These are phyloP conservation scores for Oenanthe sinensis DNA, from an alignment of 129 eudicot genomes.

Conservation along the genomic window DNA sequence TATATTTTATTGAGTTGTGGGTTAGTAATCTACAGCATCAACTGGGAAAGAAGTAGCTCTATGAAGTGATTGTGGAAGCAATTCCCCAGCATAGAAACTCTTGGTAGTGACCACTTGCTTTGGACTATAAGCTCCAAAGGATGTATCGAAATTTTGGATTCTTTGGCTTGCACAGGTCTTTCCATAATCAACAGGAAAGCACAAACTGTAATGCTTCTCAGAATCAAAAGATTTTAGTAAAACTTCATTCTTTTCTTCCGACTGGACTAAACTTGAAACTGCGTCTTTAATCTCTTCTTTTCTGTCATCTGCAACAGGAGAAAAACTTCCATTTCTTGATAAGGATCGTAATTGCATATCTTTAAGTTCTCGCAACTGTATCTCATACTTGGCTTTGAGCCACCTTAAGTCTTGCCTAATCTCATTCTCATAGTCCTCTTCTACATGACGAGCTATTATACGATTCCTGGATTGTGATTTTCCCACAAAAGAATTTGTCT, in stretches of 20 bases:
- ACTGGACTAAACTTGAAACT: neutral
- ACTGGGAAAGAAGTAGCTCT: slow-evolving; percentile 78
- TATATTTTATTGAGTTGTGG: neutral
- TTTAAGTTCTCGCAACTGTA: slow-evolving; percentile 45
- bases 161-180: neutral
- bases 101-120: slow-evolving; percentile 32
- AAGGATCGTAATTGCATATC: slow-evolving; percentile 37
- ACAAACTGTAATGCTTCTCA: slow-evolving; percentile 15
- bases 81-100: slow-evolving; percentile 28
- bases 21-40: slow-evolving; percentile 55
- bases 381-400: slow-evolving; percentile 71
- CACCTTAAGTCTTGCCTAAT: slow-evolving; percentile 52
- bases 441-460: slow-evolving; percentile 12
- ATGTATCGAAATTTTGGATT: slow-evolving; percentile 7
- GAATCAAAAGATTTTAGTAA: slow-evolving; percentile 14
- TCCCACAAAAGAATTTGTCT: slow-evolving; percentile 3
- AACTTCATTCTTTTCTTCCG: slow-evolving; percentile 15
- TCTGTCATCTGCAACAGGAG: slow-evolving; percentile 1
- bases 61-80: slow-evolving; percentile 62
- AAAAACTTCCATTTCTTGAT: slow-evolving; percentile 21
- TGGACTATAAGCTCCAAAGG: slow-evolving; percentile 29
- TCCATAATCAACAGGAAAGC: neutral
- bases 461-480: slow-evolving; percentile 5
- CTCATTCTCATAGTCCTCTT: slow-evolving; percentile 46
- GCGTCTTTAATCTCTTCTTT: slow-evolving; percentile 20